Base-by-base conservation (phyloP, 176 grass and related monocot genomes). In the Rhipidocladum racemiflorum region DNA sequence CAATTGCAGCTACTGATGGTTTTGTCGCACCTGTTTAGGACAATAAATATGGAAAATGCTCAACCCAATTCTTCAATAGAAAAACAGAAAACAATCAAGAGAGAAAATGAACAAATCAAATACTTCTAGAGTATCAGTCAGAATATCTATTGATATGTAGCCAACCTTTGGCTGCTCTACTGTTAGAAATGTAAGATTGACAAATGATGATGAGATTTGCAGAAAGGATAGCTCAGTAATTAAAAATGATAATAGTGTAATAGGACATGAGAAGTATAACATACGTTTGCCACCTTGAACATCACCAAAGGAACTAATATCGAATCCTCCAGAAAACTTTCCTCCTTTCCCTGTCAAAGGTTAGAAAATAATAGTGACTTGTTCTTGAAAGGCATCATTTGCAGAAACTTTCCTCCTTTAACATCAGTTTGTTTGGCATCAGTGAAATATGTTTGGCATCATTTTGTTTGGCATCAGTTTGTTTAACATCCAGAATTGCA, bases 41-140 rank as follows among this genome's bases (percentile, higher is more conserved):
- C n/a, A n/a, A n/a, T n/a, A n/a, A n/a, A n/a, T n/a, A n/a, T n/a
- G n/a, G n/a, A n/a, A n/a, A n/a, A n/a, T n/a, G n/a, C n/a, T n/a
- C n/a, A n/a, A n/a, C n/a, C n/a, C n/a, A n/a, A n/a, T n/a, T n/a
- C n/a, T n/a, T n/a, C n/a, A n/a, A n/a, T n/a, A n/a, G n/a, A n/a
- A n/a, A n/a, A n/a, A n/a, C n/a, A n/a, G n/a, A n/a, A n/a, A n/a
- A n/a, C n/a, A n/a, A n/a, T n/a, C n/a, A n/a, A n/a, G n/a, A n/a
- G n/a, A n/a, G n/a, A n/a, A n/a, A n/a, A n/a, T n/a, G n/a, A n/a
- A n/a, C n/a, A n/a, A 78, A 62, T 61, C 61, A 79, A 71, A 66
- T 95, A 99, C 96, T 99, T 99, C 91, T 72, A 99, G 40, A 61
- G 56, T 84, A 76, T 99, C 89, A 49, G 92, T 99, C 55, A 93